These are phyloP conservation scores for Solanum etuberosum DNA, from an alignment of 257 asterid species.

Conservation along the genomic window DNA sequence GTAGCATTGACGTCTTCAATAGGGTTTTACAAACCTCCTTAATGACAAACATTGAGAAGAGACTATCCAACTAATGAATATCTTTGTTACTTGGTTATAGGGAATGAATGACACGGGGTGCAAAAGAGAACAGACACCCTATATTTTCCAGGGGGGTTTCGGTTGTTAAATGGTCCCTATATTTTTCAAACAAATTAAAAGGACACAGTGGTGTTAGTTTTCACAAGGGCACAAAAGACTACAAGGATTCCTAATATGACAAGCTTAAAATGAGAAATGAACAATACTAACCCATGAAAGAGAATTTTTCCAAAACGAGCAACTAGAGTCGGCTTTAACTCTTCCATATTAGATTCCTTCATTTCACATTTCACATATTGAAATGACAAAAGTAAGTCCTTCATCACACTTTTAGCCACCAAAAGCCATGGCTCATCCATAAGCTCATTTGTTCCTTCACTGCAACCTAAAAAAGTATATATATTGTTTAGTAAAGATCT, in stretches of 20 bases:
- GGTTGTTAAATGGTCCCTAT: background rate
- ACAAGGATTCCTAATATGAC: background rate
- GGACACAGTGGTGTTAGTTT: background rate
- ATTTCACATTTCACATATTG: constrained; percentile 19
- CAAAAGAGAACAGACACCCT: background rate
- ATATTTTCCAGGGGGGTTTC: background rate
- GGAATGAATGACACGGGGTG: background rate
- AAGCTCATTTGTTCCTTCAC: constrained; percentile 4
- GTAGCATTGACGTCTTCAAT: background rate
- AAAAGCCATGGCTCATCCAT: constrained; percentile 23
- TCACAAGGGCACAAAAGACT: background rate
- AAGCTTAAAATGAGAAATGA: background rate
- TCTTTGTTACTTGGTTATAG: background rate
- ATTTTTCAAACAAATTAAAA: background rate
- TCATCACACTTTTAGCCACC: constrained; percentile 20
- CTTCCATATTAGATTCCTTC: constrained; percentile 7
- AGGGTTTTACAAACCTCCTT: background rate
- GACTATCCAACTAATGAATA: background rate
- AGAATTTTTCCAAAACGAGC: constrained; percentile 29
- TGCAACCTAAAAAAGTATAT: background rate
- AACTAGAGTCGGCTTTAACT: constrained; percentile 24
- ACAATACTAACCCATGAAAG: constrained; percentile 32
- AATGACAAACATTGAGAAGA: background rate
- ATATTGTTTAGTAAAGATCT: background rate
- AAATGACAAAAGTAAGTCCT: constrained; percentile 27